Evolutionary conservation across 495 filamentous ascomycete genomes (phyloP).

Genomic region (Aspergillus haitiensis): DNA sequence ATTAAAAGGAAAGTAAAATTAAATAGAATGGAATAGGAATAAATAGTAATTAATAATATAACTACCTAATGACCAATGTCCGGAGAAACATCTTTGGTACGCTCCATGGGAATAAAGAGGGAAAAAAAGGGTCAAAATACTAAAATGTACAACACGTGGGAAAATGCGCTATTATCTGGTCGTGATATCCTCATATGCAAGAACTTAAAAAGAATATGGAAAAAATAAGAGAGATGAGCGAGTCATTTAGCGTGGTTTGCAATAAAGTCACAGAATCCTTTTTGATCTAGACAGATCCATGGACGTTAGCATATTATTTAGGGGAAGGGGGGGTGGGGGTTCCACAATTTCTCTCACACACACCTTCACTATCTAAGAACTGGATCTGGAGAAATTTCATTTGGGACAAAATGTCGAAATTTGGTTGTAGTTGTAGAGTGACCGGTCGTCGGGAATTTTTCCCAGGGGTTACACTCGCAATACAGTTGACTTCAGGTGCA

Average conservation of each 20-base stretch:
- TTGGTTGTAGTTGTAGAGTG: constrained; percentile 40
- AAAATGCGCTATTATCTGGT: constrained; percentile 1
- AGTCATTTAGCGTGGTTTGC: constrained; percentile 8
- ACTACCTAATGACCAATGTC: too few relatives aligned
- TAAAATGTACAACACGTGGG: neutral
- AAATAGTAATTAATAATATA: too few relatives aligned
- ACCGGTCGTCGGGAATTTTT: constrained; percentile 47
- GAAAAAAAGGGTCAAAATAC: neutral
- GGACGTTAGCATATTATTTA: neutral
- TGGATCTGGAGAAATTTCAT: constrained; percentile 44
- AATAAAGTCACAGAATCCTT: constrained; percentile 20
- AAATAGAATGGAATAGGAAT: too few relatives aligned
- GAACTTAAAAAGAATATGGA: neutral
- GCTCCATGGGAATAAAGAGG: neutral
- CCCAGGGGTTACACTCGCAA: constrained; percentile 39
- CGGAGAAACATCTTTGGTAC: neutral
- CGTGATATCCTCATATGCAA: neutral
- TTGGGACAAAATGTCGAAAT: constrained; percentile 45
- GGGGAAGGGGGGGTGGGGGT: neutral
- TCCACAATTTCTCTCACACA: constrained; percentile 11
- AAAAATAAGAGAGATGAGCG: neutral
- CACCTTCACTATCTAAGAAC: constrained; percentile 48
- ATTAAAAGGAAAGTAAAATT: too few relatives aligned
- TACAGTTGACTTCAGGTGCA: constrained; percentile 37
- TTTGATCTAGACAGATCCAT: constrained; percentile 31